Evolutionary conservation across 2,329 filamentous ascomycete genomes (phyloP), one percentile per base, ranked within the genome.

Genomic region (Claviceps cyperi): DNA sequence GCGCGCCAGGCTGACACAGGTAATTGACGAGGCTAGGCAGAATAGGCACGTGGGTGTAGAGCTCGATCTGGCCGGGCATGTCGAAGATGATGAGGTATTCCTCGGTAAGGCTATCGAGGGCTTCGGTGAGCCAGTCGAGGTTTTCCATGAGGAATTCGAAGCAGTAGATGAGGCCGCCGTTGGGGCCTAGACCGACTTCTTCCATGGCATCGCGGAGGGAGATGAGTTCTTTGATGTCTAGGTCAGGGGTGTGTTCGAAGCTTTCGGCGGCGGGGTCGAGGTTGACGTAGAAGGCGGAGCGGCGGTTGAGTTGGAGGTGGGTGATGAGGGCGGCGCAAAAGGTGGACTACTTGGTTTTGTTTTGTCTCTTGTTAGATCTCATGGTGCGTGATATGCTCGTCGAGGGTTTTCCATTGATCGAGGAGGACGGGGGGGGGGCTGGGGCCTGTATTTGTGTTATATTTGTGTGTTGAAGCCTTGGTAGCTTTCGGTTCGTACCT

Each of bases 81-180:
- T 98, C 92, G 69, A 98, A 89, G 55, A 98, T 86, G 66, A 97
- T 94, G 55, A 98, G 78, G 66, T 95, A 96, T 60, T 97, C 92
- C 60, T 98, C 92, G 9, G 87, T 91, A 51, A 94, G 74, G 41
- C 81, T 78, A 59, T 94, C 88, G 50, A 96, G 80, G 17, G 85
- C 81, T 55, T 94, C 85, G 45, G 85, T 86, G 47, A 96, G 72
- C 68, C 92, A 96, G 69, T 95, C 89, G 55, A 95, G 81, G 64
- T 96, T 95, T 65, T 95, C 86, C 64, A 95, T 81, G 44, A 96
- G 78, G 65, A 94, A 95, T 68, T 96, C 90, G 69, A 96, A 95
- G 70, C 90, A 96, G 75, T 94, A 95, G 60, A 96, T 91, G 47
- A 96, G 75, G 11, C 89, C 90, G 54, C 90, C 90, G 62, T 96